Percentiles rank a stretch among this genome's conserved stretches.
These are phyloP conservation scores for Podaxis sp. DNA, from an alignment of 768 basidiomycete species.

Conservation along the genomic window DNA sequence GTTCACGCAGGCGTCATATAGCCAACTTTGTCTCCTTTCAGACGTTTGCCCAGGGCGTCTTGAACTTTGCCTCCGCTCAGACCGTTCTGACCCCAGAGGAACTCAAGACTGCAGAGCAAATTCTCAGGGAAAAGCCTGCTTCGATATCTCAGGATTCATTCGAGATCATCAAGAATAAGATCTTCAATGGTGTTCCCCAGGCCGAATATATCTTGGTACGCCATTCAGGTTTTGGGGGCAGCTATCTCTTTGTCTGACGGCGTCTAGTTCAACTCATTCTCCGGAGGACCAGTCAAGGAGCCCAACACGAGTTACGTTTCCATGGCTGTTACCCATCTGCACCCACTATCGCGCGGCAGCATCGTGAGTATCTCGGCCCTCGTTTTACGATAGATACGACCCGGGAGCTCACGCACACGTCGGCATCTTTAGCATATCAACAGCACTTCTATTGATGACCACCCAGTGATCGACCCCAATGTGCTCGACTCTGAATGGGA, in stretches of 20 bases:
- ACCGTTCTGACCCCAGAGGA: slow-evolving; percentile 26
- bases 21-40: not conserved
- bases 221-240: not conserved
- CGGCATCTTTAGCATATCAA: slow-evolving; percentile 39
- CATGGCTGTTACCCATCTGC: slow-evolving; percentile 36
- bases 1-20: not conserved
- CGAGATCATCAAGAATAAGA: slow-evolving; percentile 26
- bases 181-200: slow-evolving; percentile 29
- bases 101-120: slow-evolving; percentile 21
- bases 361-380: slow-evolving; percentile 22
- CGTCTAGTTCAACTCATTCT: slow-evolving; percentile 33
- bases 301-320: slow-evolving; percentile 34
- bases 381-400: no score
- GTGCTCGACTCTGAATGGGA: slow-evolving; percentile 33
- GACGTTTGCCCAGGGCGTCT: slow-evolving; percentile 30
- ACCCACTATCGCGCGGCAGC: slow-evolving; percentile 47
- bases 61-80: slow-evolving; percentile 28
- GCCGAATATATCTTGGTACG: slow-evolving; percentile 30
- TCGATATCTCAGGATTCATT: slow-evolving; percentile 28
- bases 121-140: slow-evolving; percentile 28
- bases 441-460: slow-evolving; percentile 56
- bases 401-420: no score
- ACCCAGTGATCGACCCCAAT: slow-evolving; percentile 65
- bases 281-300: slow-evolving; percentile 25
- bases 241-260: not conserved